Evolutionary conservation across 129 eudicot genomes (phyloP).

Genomic region (Sambucus nigra): DNA sequence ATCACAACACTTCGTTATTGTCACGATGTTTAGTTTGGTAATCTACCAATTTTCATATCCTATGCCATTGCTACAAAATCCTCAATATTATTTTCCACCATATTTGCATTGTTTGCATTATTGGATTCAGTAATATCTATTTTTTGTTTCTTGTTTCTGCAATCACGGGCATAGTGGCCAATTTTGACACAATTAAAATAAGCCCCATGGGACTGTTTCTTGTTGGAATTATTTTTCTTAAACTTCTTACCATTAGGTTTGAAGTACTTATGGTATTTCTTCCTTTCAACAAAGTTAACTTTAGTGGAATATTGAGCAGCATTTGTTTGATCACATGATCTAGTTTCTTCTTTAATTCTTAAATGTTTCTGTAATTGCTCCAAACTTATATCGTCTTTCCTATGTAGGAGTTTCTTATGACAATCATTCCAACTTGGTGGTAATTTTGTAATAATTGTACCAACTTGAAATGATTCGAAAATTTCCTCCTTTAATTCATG

Average conservation of each 20-base stretch:
- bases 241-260: neutral
- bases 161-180: neutral
- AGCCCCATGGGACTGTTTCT: neutral
- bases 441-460: slow-evolving; percentile 2
- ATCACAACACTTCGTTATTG: neutral
- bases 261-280: neutral
- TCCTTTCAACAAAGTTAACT: neutral
- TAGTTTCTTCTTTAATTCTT: slow-evolving; percentile 10
- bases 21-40: neutral
- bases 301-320: neutral
- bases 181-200: neutral
- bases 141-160: neutral
- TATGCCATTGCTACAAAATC: neutral
- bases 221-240: neutral
- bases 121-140: neutral
- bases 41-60: neutral
- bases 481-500: neutral
- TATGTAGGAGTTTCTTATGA: neutral
- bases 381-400: neutral
- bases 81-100: too few relatives aligned
- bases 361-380: slow-evolving; percentile 1
- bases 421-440: neutral
- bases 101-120: neutral
- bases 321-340: too few relatives aligned
- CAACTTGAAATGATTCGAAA: slow-evolving; percentile 3